phyloP scores from a whole-genome alignment of 75 land plant species.

The Sequoia sempervirens region DNA sequence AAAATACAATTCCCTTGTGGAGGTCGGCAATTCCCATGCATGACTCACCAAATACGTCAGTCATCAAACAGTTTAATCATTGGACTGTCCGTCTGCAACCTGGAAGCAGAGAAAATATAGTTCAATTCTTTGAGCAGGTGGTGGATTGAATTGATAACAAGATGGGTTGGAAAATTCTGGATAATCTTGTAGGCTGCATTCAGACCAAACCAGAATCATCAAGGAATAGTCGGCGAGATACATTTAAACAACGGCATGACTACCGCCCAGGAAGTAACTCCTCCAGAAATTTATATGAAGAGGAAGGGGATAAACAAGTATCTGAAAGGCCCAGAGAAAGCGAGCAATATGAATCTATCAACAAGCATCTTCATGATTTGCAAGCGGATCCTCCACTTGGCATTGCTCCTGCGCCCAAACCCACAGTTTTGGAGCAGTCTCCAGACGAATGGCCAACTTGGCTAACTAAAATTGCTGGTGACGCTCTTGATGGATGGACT shows the following conservation, averaged over 20 bases:
- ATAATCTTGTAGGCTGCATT: background rate
- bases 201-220: background rate
- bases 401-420: background rate
- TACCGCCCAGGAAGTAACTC: background rate
- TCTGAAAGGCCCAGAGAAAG: background rate
- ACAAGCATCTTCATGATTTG: background rate
- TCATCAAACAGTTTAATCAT: background rate
- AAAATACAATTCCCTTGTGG: background rate
- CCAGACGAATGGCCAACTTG: slow-evolving; percentile 47
- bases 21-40: background rate
- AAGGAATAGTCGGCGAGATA: background rate
- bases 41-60: background rate
- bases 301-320: background rate
- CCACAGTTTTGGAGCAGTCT: slow-evolving; percentile 9
- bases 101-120: background rate
- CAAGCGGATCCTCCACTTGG: background rate
- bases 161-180: background rate
- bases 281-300: background rate
- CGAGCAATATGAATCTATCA: background rate
- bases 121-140: background rate
- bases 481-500: slow-evolving; percentile 31
- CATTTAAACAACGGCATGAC: background rate
- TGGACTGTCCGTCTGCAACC: background rate
- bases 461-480: slow-evolving; percentile 32
- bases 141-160: background rate